These are phyloP conservation scores for Achlya hypogyna DNA, from an alignment of 352 stramenopile species.

Conservation along the genomic window DNA sequence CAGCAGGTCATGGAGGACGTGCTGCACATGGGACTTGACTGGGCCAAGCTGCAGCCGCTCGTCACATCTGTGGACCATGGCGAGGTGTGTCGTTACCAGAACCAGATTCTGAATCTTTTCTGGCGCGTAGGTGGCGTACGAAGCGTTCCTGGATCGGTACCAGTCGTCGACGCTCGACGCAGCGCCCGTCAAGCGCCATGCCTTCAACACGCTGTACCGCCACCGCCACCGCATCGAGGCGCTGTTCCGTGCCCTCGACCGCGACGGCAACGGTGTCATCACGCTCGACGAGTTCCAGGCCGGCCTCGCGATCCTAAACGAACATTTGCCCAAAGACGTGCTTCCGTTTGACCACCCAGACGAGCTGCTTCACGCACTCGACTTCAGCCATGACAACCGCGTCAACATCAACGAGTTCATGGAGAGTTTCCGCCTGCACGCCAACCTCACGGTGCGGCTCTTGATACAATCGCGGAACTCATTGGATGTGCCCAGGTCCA, in stretches of 20 bases:
- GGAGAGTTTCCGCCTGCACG: conserved; percentile 79
- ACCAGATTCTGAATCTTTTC: neutral
- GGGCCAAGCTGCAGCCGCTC: conserved; percentile 65
- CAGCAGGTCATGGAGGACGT: conserved; percentile 63
- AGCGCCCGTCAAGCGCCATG: conserved; percentile 26
- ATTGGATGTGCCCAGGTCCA: no score
- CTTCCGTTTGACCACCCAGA: conserved; percentile 54
- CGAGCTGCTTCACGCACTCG: conserved; percentile 78
- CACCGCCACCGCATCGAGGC: conserved; percentile 70
- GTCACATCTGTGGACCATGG: conserved; percentile 65
- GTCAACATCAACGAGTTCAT: conserved; percentile 89
- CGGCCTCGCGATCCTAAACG: conserved; percentile 69
- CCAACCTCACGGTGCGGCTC: conserved; percentile 76
- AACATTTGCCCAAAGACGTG: conserved; percentile 55
- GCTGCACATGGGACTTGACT: conserved; percentile 68
- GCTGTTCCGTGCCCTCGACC: conserved; percentile 73
- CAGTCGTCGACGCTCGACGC: conserved; percentile 65
- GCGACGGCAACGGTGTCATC: conserved; percentile 73
- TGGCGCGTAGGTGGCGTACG: conserved; percentile 43
- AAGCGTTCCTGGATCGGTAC: conserved; percentile 68
- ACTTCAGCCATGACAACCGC: conserved; percentile 77
- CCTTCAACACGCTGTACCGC: conserved; percentile 76
- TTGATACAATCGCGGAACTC: neutral
- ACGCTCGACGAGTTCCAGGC: conserved; percentile 71
- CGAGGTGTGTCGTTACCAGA: conserved; percentile 16